phyloP scores from a whole-genome alignment of 345 rosid genomes.

The Populus davidiana region DNA sequence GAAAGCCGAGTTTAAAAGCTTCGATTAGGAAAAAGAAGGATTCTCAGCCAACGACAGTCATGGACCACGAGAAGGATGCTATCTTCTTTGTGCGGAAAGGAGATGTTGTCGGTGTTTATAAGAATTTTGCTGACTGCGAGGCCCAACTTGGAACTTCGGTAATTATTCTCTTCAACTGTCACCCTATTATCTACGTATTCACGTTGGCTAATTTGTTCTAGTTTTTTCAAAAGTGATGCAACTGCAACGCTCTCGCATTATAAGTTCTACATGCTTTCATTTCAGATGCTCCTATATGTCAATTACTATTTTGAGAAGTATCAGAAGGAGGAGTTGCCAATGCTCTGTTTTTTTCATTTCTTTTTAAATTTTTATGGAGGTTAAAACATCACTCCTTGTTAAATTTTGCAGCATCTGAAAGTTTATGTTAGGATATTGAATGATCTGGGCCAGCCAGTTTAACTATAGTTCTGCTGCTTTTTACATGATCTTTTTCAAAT shows the following conservation, averaged over 20 bases:
- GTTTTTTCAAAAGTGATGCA: background rate
- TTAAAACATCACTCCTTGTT: background rate
- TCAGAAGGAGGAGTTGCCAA: background rate
- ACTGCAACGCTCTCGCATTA: background rate
- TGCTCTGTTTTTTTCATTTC: background rate
- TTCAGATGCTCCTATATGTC: background rate
- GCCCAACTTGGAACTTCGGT: conserved; percentile 91
- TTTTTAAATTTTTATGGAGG: background rate
- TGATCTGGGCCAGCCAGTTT: background rate
- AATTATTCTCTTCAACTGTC: conserved; percentile 7
- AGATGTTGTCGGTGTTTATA: conserved; percentile 70
- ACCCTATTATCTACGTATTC: background rate
- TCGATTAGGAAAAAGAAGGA: conserved; percentile 26
- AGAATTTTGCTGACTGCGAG: conserved; percentile 62
- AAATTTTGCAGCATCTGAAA: background rate
- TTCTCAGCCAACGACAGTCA: conserved; percentile 19
- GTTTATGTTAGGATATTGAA: background rate
- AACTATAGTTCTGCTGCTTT: background rate
- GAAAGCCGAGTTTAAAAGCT: conserved; percentile 23
- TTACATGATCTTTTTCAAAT: background rate
- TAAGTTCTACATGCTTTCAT: background rate
- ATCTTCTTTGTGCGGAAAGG: conserved; percentile 89
- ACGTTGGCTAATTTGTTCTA: background rate
- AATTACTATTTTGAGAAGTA: background rate
- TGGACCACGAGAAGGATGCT: conserved; percentile 55